Evolutionary conservation across 495 filamentous ascomycete genomes (phyloP), one percentile per base, ranked within the genome.

Genomic region (Xylaria acuta): DNA sequence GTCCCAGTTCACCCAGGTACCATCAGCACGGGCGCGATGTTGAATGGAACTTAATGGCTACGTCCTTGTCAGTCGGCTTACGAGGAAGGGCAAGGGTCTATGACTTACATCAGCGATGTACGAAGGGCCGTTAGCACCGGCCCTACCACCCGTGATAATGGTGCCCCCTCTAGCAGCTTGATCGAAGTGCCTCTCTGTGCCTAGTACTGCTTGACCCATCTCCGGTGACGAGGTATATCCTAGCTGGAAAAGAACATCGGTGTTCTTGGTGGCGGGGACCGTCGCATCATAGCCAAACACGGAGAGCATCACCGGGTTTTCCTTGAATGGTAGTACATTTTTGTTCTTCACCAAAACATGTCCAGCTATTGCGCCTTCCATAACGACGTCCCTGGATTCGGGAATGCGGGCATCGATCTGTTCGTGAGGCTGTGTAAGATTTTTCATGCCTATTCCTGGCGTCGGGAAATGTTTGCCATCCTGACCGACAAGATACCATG

Each of bases 281-380:
- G 71, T 75, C 47, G 82, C 80, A 65, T 81, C 79, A 68, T 88
- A 88, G 18, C 86, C 86, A 40, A 82, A 88, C 16, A 88, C 60
- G 20, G 85, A 85, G 9, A 88, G 64, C 73, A 86, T 74, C 36
- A 73, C 80, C 8, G 83, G 86, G 1, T 83, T 82, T 1, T 65
- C 80, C 58, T 85, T 85, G 11, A 91, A 81, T 4, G 90, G 90
- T 5, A 92, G 78, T 6, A 84, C 79, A 38, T 77, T 80, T 27
- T 84, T 82, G 74, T 92, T 92, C 80, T 92, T 92, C 32, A 91
- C 85, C 1, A 92, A 80, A 12, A 92, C 90, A 72, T 89, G 87
- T 16, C 88, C 86, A 49, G 86, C 86, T 11, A 85, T 76, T 0
- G 85, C 87, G 1, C 84, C 83, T 34, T 86, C 78, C 25, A 87